phyloP scores from a whole-genome alignment of 2,329 filamentous ascomycete species.

The Calonectria pauciramosa region DNA sequence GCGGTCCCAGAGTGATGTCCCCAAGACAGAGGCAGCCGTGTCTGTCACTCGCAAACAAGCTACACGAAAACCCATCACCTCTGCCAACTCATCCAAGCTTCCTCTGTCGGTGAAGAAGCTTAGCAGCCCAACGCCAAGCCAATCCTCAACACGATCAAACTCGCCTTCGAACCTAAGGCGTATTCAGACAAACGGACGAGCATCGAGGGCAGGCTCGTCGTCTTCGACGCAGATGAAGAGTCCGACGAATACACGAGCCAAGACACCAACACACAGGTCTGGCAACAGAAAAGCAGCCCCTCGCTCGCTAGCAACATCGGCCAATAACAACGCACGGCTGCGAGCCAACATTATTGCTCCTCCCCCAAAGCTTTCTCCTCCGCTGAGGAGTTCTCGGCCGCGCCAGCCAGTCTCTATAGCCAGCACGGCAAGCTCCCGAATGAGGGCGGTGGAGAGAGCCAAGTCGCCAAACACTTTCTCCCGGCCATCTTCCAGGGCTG shows the following conservation, averaged over 20 bases:
- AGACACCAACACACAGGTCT: slow-evolving; percentile 57
- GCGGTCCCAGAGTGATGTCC: slow-evolving; percentile 74
- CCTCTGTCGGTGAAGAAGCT: slow-evolving; percentile 62
- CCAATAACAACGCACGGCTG: slow-evolving; percentile 70
- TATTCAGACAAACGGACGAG: slow-evolving; percentile 56
- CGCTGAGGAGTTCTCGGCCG: slow-evolving; percentile 85
- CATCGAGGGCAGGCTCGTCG: slow-evolving; percentile 51
- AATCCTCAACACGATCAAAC: slow-evolving; percentile 67
- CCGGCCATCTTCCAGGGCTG: slow-evolving; percentile 47
- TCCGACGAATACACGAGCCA: slow-evolving; percentile 55
- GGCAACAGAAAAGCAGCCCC: slow-evolving; percentile 56
- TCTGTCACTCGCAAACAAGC: slow-evolving; percentile 51
- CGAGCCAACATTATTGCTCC: slow-evolving; percentile 82
- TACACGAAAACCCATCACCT: slow-evolving; percentile 37
- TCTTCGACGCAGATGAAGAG: slow-evolving; percentile 54
- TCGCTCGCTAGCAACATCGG: slow-evolving; percentile 58
- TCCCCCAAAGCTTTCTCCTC: slow-evolving; percentile 80
- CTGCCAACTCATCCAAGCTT: slow-evolving; percentile 56
- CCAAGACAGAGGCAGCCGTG: slow-evolving; percentile 52
- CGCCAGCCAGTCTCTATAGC: slow-evolving; percentile 82
- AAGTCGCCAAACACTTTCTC: slow-evolving; percentile 57
- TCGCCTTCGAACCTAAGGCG: slow-evolving; percentile 66
- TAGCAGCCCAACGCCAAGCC: slow-evolving; percentile 61
- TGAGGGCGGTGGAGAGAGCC: slow-evolving; percentile 73
- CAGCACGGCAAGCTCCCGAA: slow-evolving; percentile 78